Evolutionary conservation across 2,329 filamentous ascomycete species (phyloP).

Genomic region (Colletotrichum godetiae): DNA sequence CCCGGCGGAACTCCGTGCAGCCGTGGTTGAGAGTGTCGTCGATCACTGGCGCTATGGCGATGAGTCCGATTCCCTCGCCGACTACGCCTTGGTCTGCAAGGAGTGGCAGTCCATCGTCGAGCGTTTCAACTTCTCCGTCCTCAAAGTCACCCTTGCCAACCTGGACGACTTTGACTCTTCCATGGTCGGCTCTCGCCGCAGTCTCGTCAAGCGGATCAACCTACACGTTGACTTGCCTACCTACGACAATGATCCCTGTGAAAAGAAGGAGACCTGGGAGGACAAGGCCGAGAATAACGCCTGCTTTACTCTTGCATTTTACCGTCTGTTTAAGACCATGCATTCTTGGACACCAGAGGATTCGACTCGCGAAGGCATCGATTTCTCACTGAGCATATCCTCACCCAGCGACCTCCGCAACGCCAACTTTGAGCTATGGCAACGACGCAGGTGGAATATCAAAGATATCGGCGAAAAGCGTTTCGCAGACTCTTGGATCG

Average conservation of each 20-base stretch:
- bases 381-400: conserved; percentile 33
- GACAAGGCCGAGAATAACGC: conserved; percentile 42
- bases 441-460: conserved; percentile 36
- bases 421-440: conserved; percentile 36
- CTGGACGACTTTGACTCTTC: conserved; percentile 38
- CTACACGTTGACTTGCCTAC: conserved; percentile 39
- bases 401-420: conserved; percentile 39
- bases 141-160: conserved; percentile 36
- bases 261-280: conserved; percentile 38
- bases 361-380: conserved; percentile 29
- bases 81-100: conserved; percentile 41
- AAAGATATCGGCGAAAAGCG: conserved; percentile 39
- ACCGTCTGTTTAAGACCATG: conserved; percentile 40
- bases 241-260: conserved; percentile 37
- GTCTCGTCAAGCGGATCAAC: conserved; percentile 37
- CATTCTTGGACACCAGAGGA: conserved; percentile 37
- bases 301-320: conserved; percentile 39
- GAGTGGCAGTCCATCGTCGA: conserved; percentile 43
- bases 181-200: conserved; percentile 38
- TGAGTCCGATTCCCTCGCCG: conserved; percentile 32
- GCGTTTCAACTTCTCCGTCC: conserved; percentile 38
- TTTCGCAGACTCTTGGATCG: conserved; percentile 36
- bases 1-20: conserved; percentile 33
- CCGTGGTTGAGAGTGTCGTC: conserved; percentile 34
- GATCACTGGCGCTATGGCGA: conserved; percentile 36